Evolutionary conservation across 257 asterid genomes (phyloP).

Genomic region (Rubia yunnanensis): DNA sequence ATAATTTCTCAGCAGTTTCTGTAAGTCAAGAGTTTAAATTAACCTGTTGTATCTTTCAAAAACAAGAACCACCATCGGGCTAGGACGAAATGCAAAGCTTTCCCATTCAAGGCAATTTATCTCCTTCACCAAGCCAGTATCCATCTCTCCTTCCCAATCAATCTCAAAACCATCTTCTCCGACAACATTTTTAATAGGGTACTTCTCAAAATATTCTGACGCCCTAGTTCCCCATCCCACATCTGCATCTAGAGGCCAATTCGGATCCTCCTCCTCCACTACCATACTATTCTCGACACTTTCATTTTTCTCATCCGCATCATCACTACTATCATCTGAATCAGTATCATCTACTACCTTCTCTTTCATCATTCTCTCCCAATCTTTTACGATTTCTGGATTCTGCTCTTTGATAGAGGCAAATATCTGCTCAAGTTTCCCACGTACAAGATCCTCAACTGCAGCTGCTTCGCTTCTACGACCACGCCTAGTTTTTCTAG

Average conservation of each 20-base stretch:
- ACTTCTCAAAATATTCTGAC: conserved; percentile 83
- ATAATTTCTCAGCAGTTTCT: neutral
- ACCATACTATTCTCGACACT: conserved; percentile 27
- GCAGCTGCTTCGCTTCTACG: conserved; percentile 88
- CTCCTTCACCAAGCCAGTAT: conserved; percentile 72
- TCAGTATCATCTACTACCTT: conserved; percentile 23
- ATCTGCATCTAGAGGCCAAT: conserved; percentile 97
- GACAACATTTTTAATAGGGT: conserved; percentile 55
- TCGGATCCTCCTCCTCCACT: conserved; percentile 73
- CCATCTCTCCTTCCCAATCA: conserved; percentile 94
- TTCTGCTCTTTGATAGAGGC: conserved; percentile 58
- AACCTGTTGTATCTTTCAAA: conserved; percentile 87
- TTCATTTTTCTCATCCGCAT: conserved; percentile 25
- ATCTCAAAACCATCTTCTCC: conserved; percentile 77
- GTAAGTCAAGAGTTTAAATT: neutral
- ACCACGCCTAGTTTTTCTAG: conserved; percentile 76
- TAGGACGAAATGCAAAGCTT: conserved; percentile 95
- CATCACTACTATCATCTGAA: conserved; percentile 27
- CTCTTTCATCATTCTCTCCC: conserved; percentile 57
- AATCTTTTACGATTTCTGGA: conserved; percentile 47
- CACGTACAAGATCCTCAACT: conserved; percentile 79
- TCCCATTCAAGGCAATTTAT: conserved; percentile 96
- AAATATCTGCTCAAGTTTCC: conserved; percentile 48
- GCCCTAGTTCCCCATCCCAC: conserved; percentile 96
- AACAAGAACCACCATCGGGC: conserved; percentile 78